Base-by-base conservation (phyloP, 768 basidiomycete genomes). In the Russula virescens region DNA sequence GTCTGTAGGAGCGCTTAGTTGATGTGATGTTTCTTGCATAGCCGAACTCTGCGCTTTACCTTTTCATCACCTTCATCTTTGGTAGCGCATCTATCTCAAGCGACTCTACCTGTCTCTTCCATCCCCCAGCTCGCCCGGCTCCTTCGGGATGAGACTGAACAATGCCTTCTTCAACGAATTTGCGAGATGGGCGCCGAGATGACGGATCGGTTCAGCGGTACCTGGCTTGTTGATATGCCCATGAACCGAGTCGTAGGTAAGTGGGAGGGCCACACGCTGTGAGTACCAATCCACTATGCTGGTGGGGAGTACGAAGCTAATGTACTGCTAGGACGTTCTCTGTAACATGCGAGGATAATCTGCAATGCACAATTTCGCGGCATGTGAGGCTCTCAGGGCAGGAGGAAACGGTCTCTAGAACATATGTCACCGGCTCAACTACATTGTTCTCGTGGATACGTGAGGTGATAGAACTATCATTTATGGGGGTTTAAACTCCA, bases 221-320 rank as follows among this genome's bases (percentile, higher is more conserved):
- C 83, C 2, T 93, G 90, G 90, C 88, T 92, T 65, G 83, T 91
- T 26, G 90, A 93, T 67, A 70, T 83, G 49, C 80, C 87, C 58
- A 82, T 83, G 60, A 85, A 85, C 48, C 73, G 77, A 56, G 75
- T 75, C 23, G 81, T 92, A 25, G 90, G 88, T 8, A 79, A 88
- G 69, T 91, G 90, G 89, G 89, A 91, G 66, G 87, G 88, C 3
- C 85, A 82, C 65, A 83, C 86, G 21, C 65, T 91, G 90, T 91
- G 69, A 72, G 89, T 81, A 21, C 31, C 14, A 55, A 46, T 19
- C 25, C 26, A 26, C n/a, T 19, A 31, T 31, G 18, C 38, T 47
- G 8, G 42, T 19, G 11, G n/a, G n/a, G 14, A 2, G 11, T 18
- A 6, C 51, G 16, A 2, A 19, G 31, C 43, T 61, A n/a, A 60